Percentiles rank a stretch among this genome's conserved stretches.
Conservation (phyloP, 2,329 filamentous ascomycete species). For the Cytospora mali region DNA sequence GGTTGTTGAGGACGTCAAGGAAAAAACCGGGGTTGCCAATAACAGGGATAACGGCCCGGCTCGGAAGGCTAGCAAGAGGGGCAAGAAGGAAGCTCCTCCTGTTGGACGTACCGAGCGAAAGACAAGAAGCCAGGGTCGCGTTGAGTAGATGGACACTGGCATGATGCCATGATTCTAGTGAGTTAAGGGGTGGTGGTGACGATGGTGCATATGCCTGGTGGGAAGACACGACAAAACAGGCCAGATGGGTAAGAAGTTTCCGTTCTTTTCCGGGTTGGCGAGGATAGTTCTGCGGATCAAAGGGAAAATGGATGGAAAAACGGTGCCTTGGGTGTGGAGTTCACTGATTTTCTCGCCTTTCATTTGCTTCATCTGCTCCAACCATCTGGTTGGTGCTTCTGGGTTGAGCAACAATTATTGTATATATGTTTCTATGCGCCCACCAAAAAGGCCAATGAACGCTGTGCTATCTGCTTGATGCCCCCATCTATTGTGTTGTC, state of each 20-base stretch:
- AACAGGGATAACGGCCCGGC: constrained; percentile 20
- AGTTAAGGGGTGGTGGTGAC: not conserved
- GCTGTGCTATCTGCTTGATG: not conserved
- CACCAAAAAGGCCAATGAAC: constrained; percentile 12
- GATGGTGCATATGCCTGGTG: not conserved
- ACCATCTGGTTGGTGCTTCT: not conserved
- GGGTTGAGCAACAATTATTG: constrained; percentile 9
- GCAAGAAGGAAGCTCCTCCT: constrained; percentile 32
- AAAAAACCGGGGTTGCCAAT: not conserved
- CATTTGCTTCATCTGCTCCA: constrained; percentile 6
- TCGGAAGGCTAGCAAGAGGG: constrained; percentile 33
- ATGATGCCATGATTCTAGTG: not conserved
- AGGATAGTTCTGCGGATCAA: constrained; percentile 6
- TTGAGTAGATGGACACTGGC: constrained; percentile 5
- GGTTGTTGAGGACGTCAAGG: not conserved
- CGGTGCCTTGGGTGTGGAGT: constrained; percentile 20
- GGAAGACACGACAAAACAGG: constrained; percentile 6
- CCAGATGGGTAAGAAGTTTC: constrained; percentile 8
- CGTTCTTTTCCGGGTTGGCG: constrained; percentile 5
- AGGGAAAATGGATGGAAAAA: constrained; percentile 17
- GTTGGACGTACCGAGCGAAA: constrained; percentile 42
- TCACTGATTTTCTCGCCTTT: constrained; percentile 13
- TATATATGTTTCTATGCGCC: constrained; percentile 21
- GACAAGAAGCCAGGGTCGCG: constrained; percentile 43
- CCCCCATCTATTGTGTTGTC: not conserved